Conservation (phyloP, 345 rosid genomes). For the Populus simonii region DNA sequence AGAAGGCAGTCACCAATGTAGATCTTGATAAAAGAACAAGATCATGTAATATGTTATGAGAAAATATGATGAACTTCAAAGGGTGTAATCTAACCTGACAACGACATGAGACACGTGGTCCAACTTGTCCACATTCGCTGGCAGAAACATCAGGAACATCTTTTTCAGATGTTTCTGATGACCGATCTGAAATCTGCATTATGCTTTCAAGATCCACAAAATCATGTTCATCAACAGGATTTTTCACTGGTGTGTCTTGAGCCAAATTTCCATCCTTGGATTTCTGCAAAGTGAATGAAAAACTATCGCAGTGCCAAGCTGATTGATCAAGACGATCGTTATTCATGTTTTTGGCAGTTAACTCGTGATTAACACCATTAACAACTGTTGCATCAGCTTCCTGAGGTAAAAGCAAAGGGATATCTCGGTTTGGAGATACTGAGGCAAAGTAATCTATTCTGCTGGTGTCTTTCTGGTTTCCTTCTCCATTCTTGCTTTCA, state of each 20-base stretch:
- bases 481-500: conserved; percentile 33
- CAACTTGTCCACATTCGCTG: conserved; percentile 40
- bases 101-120: conserved; percentile 52
- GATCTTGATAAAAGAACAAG: background rate
- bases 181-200: conserved; percentile 39
- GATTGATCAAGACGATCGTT: conserved; percentile 11
- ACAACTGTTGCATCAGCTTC: conserved; percentile 44
- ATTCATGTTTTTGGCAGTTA: conserved; percentile 5
- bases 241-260: conserved; percentile 25
- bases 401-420: conserved; percentile 87
- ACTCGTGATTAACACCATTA: conserved; percentile 20
- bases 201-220: conserved; percentile 26
- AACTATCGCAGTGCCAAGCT: conserved; percentile 4
- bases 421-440: conserved; percentile 53
- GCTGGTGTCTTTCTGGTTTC: conserved; percentile 29
- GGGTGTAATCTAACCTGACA: conserved; percentile 62
- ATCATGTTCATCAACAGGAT: conserved; percentile 22
- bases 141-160: conserved; percentile 28
- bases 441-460: conserved; percentile 51
- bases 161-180: conserved; percentile 32
- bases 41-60: background rate
- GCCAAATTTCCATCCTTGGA: conserved; percentile 23
- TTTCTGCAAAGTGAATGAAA: conserved; percentile 20
- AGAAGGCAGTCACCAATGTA: too few relatives aligned
- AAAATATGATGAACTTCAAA: background rate